A percentile compares a stretch with the other conserved stretches of the same genome.
phyloP scores from a whole-genome alignment of 192 early-diverging fungal genomes.

The Coemansia sp. region DNA sequence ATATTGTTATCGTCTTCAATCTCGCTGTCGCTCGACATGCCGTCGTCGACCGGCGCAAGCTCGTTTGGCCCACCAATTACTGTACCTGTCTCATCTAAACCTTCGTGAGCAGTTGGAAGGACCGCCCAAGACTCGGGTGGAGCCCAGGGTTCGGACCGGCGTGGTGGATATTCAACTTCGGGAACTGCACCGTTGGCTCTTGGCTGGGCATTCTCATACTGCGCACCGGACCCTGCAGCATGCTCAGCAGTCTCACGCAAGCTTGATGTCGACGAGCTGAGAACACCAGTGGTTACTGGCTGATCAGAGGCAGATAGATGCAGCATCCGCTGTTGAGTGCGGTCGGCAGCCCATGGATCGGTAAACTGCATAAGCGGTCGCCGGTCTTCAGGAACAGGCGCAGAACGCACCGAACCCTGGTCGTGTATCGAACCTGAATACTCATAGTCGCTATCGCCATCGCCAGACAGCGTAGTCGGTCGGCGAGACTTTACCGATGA shows the following conservation, averaged over 20 bases:
- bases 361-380: conserved; percentile 41
- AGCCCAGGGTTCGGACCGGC: conserved; percentile 59
- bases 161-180: conserved; percentile 35
- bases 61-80: conserved; percentile 29
- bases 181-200: conserved; percentile 9
- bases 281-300: neutral
- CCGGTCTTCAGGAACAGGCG: conserved; percentile 28
- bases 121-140: conserved; percentile 78
- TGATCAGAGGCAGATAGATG: conserved; percentile 6
- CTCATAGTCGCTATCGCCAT: conserved; percentile 32
- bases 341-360: conserved; percentile 50
- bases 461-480: conserved; percentile 26
- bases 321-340: conserved; percentile 24
- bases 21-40: conserved; percentile 35
- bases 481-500: conserved; percentile 43
- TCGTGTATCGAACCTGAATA: conserved; percentile 28
- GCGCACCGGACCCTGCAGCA: neutral
- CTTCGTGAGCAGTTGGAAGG: conserved; percentile 48
- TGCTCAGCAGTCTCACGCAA: conserved; percentile 14
- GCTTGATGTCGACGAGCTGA: conserved; percentile 15
- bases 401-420: conserved; percentile 37
- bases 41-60: conserved; percentile 29
- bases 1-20: conserved; percentile 37
- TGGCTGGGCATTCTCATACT: conserved; percentile 2
- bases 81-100: conserved; percentile 35